Evolutionary conservation across 2,329 filamentous ascomycete genomes (phyloP), one percentile per base, ranked within the genome.

Genomic region (Pseudopithomyces chartarum): DNA sequence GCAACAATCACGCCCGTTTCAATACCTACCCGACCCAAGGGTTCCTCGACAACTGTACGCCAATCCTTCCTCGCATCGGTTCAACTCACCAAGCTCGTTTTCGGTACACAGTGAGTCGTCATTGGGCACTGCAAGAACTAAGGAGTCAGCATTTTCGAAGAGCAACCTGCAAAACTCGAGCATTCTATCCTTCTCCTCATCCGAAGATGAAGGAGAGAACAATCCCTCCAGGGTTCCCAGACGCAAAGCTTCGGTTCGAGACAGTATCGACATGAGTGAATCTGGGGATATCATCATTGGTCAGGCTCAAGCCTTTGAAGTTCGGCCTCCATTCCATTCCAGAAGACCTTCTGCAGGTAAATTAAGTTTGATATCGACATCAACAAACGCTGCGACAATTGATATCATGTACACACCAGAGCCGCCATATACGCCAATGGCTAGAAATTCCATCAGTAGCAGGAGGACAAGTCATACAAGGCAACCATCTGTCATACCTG

Each of bases 321-420:
- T 77, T 26, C 68, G 64, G 36, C 63, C 70, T 23, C 38, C 42
- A 19, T 63, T 63, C 12, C 47, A 54, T 46, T 33, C 39, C 8
- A 62, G 66, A 29, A 58, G 64, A 54, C 61, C 64, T 23, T 74
- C 68, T 1, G 65, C 66, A n/a, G 65, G 67, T 17, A 73, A 68
- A 56, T 57, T 72, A 46, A 76, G 73, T 52, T 65, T 71, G 19
- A 56, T 66, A 8, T 73, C 73, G 11, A 71, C 69, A 1, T 74
- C 72, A 7, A 74, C 73, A 15, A 72, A 61, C 53, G 71, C 73
- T 17, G 71, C 71, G 10, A 76, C 74, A 1, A 76, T 77, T n/a
- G 73, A 77, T 48, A 66, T 77, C 23, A 75, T 76, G 70, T 75
- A 75, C 43, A 66, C 69, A 2, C 73, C 74, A 13, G 73, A 74